A percentile compares a stretch with the other conserved stretches of the same genome.
Evolutionary conservation across 192 early-diverging fungal genomes (phyloP).

Genomic region (Coemansia sp.): DNA sequence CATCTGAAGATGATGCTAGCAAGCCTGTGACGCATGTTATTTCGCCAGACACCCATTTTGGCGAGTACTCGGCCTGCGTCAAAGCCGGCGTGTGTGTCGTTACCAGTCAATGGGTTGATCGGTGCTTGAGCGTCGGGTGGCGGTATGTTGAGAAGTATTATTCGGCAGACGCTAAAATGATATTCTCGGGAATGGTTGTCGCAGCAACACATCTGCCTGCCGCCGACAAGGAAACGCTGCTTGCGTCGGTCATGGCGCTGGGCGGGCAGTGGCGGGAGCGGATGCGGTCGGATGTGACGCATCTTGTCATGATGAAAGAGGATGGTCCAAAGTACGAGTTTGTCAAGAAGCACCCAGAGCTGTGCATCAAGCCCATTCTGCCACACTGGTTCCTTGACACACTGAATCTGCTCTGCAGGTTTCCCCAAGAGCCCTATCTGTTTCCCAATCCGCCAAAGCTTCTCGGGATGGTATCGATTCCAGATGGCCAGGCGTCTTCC

Average conservation of each 20-base stretch:
- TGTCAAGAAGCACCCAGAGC: conserved; percentile 44
- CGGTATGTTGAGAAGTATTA: conserved; percentile 44
- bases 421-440: conserved; percentile 56
- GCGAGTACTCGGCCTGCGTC: conserved; percentile 40
- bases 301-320: conserved; percentile 37
- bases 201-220: conserved; percentile 38
- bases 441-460: conserved; percentile 55
- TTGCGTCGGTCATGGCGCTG: conserved; percentile 48
- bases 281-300: conserved; percentile 47
- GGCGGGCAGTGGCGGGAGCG: conserved; percentile 53
- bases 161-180: conserved; percentile 29
- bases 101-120: conserved; percentile 48
- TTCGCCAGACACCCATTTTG: conserved; percentile 48
- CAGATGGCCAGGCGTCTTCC: neutral
- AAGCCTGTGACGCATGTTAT: conserved; percentile 35
- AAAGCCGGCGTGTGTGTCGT: conserved; percentile 39
- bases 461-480: conserved; percentile 11
- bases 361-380: conserved; percentile 62
- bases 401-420: conserved; percentile 54
- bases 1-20: neutral
- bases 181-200: conserved; percentile 55
- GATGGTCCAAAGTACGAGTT: conserved; percentile 52
- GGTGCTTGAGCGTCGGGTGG: conserved; percentile 24
- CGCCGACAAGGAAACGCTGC: conserved; percentile 41
- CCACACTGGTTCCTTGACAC: conserved; percentile 77